Percentiles rank a stretch among this genome's conserved stretches.
Evolutionary conservation across 495 filamentous ascomycete species (phyloP).

Genomic region (Penicillium cataractarum): DNA sequence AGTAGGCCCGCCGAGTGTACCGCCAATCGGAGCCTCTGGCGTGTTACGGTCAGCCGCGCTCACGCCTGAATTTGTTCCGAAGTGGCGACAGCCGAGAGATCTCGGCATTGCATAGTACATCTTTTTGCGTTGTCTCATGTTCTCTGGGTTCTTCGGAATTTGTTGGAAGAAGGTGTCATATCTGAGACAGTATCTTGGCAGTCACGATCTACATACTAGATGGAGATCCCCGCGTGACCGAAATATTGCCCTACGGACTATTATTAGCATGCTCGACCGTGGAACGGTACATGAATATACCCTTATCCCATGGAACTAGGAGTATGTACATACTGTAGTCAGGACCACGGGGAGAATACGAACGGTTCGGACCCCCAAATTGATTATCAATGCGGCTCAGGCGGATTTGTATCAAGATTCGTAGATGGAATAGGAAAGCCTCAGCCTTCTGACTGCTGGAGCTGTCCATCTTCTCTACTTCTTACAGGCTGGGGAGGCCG

Average conservation of each 20-base stretch:
- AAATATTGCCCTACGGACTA: neutral
- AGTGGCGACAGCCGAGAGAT: slow-evolving; percentile 3
- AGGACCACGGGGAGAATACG: neutral
- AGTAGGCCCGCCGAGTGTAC: neutral
- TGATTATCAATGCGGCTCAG: neutral
- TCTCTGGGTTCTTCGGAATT: neutral
- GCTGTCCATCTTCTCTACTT: neutral
- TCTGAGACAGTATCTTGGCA: slow-evolving; percentile 1
- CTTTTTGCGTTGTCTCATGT: neutral
- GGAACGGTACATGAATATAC: neutral
- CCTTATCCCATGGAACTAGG: neutral
- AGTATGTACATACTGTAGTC: neutral
- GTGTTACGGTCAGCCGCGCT: neutral
- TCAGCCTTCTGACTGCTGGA: neutral
- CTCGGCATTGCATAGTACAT: neutral
- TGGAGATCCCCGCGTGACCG: neutral
- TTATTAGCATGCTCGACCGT: neutral
- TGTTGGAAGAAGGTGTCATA: too few relatives aligned
- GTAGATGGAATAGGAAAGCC: neutral
- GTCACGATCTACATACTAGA: neutral
- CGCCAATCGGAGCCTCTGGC: neutral
- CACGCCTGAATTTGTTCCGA: neutral
- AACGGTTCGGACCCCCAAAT: neutral
- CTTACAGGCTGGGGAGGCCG: neutral
- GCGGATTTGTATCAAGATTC: neutral